Evolutionary conservation across 2,329 filamentous ascomycete genomes (phyloP).

Genomic region (Tricladium varicosporioides): DNA sequence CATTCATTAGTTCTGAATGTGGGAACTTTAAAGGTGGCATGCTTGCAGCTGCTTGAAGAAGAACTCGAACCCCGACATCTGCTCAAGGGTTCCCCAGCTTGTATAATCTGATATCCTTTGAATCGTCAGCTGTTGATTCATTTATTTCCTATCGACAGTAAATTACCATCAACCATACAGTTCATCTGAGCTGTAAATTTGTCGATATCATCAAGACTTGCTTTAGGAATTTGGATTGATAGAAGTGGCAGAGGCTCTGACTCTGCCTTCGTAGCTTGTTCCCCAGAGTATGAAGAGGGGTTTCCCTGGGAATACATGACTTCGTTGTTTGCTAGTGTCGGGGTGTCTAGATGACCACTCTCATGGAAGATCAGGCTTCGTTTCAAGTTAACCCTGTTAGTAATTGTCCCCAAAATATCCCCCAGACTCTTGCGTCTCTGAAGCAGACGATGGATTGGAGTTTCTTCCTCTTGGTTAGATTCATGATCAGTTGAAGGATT

Average conservation of each 20-base stretch:
- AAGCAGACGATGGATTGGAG: background rate
- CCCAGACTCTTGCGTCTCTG: constrained; percentile 26
- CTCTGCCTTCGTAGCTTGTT: too few relatives aligned
- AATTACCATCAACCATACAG: constrained; percentile 8
- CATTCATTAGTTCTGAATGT: background rate
- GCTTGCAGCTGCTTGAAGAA: background rate
- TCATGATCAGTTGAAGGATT: background rate
- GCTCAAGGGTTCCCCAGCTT: background rate
- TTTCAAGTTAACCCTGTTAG: constrained; percentile 16
- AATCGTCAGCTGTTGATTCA: background rate
- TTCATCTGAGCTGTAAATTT: constrained; percentile 3
- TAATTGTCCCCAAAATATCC: constrained; percentile 25
- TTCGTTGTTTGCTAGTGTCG: too few relatives aligned
- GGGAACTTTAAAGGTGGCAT: background rate
- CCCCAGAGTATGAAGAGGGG: too few relatives aligned
- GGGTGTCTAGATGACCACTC: background rate
- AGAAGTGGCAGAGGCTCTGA: background rate
- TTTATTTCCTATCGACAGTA: background rate
- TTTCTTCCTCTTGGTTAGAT: background rate
- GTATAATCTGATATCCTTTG: background rate
- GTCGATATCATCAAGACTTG: constrained; percentile 8
- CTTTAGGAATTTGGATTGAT: constrained; percentile 4
- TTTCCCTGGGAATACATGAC: too few relatives aligned
- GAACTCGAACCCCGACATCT: background rate
- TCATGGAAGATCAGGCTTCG: background rate